Evolutionary conservation across 768 basidiomycete genomes (phyloP).

Genomic region (Suillus lakei): DNA sequence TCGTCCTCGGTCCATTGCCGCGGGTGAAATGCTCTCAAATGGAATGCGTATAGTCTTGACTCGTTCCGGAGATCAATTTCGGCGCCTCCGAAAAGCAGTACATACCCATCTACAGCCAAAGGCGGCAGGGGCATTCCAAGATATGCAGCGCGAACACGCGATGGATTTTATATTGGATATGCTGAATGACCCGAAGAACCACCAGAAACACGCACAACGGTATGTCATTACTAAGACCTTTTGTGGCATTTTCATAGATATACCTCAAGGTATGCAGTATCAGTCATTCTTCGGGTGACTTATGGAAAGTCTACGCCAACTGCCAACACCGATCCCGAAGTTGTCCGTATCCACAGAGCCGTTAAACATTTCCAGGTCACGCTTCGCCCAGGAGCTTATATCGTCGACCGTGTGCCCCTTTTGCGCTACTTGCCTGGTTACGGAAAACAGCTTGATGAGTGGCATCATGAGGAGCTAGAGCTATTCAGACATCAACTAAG

Average conservation of each 20-base stretch:
- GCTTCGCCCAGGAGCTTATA: neutral
- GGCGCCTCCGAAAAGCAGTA: neutral
- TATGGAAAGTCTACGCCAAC: conserved; percentile 1
- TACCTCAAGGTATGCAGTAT: neutral
- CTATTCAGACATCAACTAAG: neutral
- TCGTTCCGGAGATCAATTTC: neutral
- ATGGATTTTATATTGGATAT: neutral
- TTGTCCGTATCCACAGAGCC: neutral
- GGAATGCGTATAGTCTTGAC: neutral
- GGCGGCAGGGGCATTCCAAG: neutral
- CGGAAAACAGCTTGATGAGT: neutral
- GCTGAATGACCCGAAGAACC: neutral
- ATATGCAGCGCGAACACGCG: neutral
- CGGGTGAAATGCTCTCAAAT: neutral
- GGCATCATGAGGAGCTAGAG: neutral
- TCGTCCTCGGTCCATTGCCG: neutral
- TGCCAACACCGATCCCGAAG: neutral
- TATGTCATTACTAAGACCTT: neutral
- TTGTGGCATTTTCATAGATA: neutral
- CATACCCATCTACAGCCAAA: neutral
- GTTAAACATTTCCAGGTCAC: neutral
- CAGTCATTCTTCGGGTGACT: neutral
- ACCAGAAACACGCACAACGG: neutral
- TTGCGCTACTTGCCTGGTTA: conserved; percentile 1
- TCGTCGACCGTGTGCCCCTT: neutral